Base-by-base conservation (phyloP, 495 filamentous ascomycete species). In the Poronia punctata region DNA sequence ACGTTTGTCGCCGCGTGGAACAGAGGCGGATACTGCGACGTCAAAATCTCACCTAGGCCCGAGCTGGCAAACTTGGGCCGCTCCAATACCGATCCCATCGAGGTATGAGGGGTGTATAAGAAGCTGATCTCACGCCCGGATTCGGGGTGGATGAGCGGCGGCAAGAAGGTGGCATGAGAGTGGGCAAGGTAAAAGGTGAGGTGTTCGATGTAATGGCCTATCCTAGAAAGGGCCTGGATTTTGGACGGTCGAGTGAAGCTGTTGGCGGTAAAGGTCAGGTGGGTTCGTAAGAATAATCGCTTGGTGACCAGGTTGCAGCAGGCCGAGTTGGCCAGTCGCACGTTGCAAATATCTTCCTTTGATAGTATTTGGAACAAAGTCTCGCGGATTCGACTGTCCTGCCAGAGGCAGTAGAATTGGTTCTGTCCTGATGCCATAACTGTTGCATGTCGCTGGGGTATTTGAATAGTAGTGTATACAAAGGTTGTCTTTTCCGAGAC, bases 1-100 rank as follows among this genome's bases (percentile, higher is more conserved):
- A 88, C 77, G 50, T 92, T 86, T 33, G 82, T 85, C n/a, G 85
- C 84, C 4, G 84, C 80, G 50, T 89, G 86, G 64, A 89, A 92
- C 5, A 89, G 61, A 5, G 86, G 81, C 24, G 83, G 80, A 50
- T 87, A 89, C 57, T 89, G 86, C 50, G 83, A 74, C 24, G 84
- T 80, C 25, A 89, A 70, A 32, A 88, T 62, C 53, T 86, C 81
- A 70, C 79, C 75, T 52, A 76, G 51, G 65, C 72, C 68, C 31
- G 64, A 58, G 61, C 68, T 69, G 46, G 61, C 82, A 53, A 88
- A 88, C 53, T 80, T 86, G 29, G 78, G 76, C 35, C 63, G 58
- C 46, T 59, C 63, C 54, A 58, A 53, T 33, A 60, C 68, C 28
- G 58, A 71, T 14, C 58, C 63, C 53, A 65, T 58, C 21, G 68